Percentiles rank a stretch among this genome's conserved stretches.
Conservation (phyloP, 2,329 filamentous ascomycete species). For the Fusarium kyushuense region DNA sequence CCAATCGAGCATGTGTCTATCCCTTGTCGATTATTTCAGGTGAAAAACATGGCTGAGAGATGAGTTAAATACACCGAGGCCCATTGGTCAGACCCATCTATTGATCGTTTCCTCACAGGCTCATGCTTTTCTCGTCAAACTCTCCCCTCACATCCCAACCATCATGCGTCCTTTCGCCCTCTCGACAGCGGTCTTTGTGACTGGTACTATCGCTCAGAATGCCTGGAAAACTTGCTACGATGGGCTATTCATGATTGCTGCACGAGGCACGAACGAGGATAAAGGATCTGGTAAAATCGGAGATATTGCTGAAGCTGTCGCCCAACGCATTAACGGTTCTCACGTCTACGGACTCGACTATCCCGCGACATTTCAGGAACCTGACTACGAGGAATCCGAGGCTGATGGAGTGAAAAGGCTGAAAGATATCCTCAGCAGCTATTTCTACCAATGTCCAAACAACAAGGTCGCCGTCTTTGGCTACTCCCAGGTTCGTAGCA, state of each 20-base stretch:
- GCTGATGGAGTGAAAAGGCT: conserved; percentile 47
- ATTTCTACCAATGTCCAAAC: conserved; percentile 54
- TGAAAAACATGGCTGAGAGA: conserved; percentile 5
- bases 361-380: conserved; percentile 52
- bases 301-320: conserved; percentile 51
- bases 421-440: conserved; percentile 46
- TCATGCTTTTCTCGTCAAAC: background rate
- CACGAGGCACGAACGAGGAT: conserved; percentile 55
- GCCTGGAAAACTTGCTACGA: conserved; percentile 31
- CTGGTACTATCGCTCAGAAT: conserved; percentile 42
- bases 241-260: conserved; percentile 57
- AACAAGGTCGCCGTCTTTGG: conserved; percentile 57
- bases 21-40: conserved; percentile 20
- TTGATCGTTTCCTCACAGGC: background rate
- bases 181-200: conserved; percentile 45
- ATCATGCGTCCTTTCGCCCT: conserved; percentile 39
- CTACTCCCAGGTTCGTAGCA: conserved; percentile 55
- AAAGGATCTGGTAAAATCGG: conserved; percentile 53
- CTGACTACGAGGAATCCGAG: conserved; percentile 53
- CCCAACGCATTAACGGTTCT: conserved; percentile 51
- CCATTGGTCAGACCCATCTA: background rate
- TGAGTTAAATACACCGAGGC: conserved; percentile 25
- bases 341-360: conserved; percentile 54
- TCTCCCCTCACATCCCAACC: background rate
- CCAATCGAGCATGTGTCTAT: conserved; percentile 1